Base-by-base conservation (phyloP, 2,329 filamentous ascomycete species). In the Colletotrichum sp. region DNA sequence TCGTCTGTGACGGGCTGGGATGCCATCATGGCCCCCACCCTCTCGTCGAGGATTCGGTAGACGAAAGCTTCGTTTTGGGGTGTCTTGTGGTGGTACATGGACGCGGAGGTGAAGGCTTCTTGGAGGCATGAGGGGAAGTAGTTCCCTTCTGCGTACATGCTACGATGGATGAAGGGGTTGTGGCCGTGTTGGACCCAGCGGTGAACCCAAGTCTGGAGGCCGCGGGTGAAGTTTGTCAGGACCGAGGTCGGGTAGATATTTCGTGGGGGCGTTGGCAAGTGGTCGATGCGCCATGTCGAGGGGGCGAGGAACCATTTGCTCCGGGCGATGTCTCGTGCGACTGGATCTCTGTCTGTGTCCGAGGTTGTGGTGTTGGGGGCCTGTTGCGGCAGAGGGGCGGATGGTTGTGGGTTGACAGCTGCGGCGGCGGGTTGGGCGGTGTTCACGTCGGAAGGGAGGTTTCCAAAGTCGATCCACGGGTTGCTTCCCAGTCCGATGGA, bases 141-240 rank as follows among this genome's bases (percentile, higher is more conserved):
- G 7, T 74, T 72, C 1, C 69, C 72, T 3, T 77, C 72, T 6
- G 55, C 74, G 59, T 82, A 83, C 1, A 83, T 75, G 8, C 71
- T 68, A 9, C 74, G 48, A 63, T 83, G 82, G 22, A 83, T 80
- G 10, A 83, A 79, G 6, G 79, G 79, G 65, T 77, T 80, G 36
- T 80, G 81, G 13, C 74, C 78, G n/a, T 77, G 60, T 2, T 62
- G 30, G 12, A 80, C 66, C 81, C 82, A 83, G 44, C 80, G 70
- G 1, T 24, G 34, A 7, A 82, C 73, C 82, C 82, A 83, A 8
- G 59, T 18, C 5, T 71, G 63, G n/a, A 81, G 66, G 32, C 52
- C 74, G 15, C 74, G 71, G 65, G 83, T 79, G 75, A 81, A 83
- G 7, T 77, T 77, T 59, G 80, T 80, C 5, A 84, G 66, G 18